Evolutionary conservation across 805 yeast species (phyloP), one percentile per base, ranked within the genome.

Genomic region (Metschnikowia proteae): DNA sequence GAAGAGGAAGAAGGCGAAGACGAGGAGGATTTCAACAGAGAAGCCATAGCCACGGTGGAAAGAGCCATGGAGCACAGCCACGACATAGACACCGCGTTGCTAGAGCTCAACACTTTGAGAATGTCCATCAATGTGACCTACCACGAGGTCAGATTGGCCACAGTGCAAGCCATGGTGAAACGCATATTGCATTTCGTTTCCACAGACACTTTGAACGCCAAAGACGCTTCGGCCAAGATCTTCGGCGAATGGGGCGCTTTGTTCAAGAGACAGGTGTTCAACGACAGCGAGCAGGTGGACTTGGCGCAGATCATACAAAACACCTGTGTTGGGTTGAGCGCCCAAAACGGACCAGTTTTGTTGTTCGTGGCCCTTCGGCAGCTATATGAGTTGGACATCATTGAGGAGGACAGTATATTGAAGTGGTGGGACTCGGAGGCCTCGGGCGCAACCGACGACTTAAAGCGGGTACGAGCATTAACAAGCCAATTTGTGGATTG

Each of bases 41-140:
- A 94, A 73, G 99, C 97, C n/a, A 74, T 86, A 50, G 97, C 96
- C 8, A 89, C 97, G 0, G 87, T 94, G 30, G 88, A 84, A 58
- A 79, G 99, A 62, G 96, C 99, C 1, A 79, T 94, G 67, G 92
- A 87, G 57, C 85, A 91, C 61, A 87, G 89, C 65, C 99, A 94
- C 67, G 96, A 88, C 60, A 75, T 89, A 51, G 97, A 92, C 63
- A 91, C 96, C 10, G 97, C 99, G 0, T 70, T 89, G 54, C 72
- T 94, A 51, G 99, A 94, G 70, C 78, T 94, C 60, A 92, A 92
- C 64, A 94, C 99, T 0, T 76, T 94, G 61, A 80, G 98, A 70
- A 92, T 94, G 99, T 88, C 97, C 60, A 86, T 91, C 94, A 89
- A 94, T 64, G 99, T 90, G 13, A 80, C 94, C 0, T 92, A 94